Percentiles rank a stretch among this genome's conserved stretches.
Evolutionary conservation across 106 monocot genomes (phyloP).

Genomic region (Dioscorea dumetorum): DNA sequence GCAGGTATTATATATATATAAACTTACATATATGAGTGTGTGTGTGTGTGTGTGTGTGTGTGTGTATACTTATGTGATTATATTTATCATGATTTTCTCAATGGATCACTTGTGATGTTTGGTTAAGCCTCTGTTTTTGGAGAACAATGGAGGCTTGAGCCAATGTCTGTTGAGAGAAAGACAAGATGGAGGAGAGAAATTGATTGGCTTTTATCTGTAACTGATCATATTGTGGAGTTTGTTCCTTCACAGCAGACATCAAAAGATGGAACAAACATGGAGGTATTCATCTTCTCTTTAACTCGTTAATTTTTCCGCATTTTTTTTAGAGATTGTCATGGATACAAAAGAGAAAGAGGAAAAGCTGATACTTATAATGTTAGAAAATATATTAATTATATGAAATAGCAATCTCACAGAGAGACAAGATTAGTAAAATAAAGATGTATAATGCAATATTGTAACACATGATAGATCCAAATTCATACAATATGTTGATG

Average conservation of each 20-base stretch:
- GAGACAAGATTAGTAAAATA: neutral
- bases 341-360: too few species aligned
- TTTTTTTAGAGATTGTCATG: too few species aligned
- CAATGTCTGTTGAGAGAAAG: slow-evolving; percentile 67
- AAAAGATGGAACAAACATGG: slow-evolving; percentile 62
- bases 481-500: neutral
- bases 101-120: neutral
- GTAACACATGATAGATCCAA: too few species aligned
- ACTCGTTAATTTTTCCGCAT: too few species aligned
- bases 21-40: neutral
- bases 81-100: too few species aligned
- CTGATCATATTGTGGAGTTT: slow-evolving; percentile 80
- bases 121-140: slow-evolving; percentile 68
- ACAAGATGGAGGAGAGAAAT: slow-evolving; percentile 71
- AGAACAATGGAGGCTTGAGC: slow-evolving; percentile 65
- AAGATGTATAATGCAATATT: too few species aligned
- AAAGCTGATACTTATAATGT: too few species aligned
- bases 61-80: too few species aligned
- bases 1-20: slow-evolving; percentile 12
- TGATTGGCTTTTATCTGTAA: slow-evolving; percentile 76
- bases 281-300: slow-evolving; percentile 21
- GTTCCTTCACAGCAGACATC: slow-evolving; percentile 60
- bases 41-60: too few species aligned
- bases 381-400: too few species aligned
- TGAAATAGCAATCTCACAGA: too few species aligned